These are phyloP conservation scores for Aspergillus sp. DNA, from an alignment of 2,329 filamentous ascomycete species.

Conservation along the genomic window DNA sequence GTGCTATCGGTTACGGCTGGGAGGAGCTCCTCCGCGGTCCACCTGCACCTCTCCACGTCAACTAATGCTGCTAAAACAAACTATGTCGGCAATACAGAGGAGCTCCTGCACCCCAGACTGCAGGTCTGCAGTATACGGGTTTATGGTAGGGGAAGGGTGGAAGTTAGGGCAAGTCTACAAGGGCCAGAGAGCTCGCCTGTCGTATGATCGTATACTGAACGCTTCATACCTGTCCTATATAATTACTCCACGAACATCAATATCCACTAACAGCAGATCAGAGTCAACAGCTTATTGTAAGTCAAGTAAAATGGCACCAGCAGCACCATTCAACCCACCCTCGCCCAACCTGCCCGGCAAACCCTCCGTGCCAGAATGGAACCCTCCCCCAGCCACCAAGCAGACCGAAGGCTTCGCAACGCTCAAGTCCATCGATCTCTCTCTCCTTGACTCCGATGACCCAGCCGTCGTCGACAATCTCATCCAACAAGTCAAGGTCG, in stretches of 20 bases:
- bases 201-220: background rate
- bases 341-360: slow-evolving; percentile 39
- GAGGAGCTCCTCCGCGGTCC: background rate
- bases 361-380: slow-evolving; percentile 45
- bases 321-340: slow-evolving; percentile 44
- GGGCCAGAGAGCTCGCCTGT: background rate
- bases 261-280: background rate
- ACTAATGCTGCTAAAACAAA: background rate
- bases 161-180: background rate
- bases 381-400: slow-evolving; percentile 47
- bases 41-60: background rate
- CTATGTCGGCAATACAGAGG: background rate
- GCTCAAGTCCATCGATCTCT: slow-evolving; percentile 46
- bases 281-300: background rate
- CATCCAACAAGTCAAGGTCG: slow-evolving; percentile 44
- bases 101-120: background rate
- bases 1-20: background rate
- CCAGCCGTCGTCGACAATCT: slow-evolving; percentile 45
- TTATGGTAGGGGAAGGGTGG: no score
- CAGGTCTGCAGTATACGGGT: no score
- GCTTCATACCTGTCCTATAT: no score
- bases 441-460: slow-evolving; percentile 45
- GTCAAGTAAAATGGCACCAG: slow-evolving; percentile 22
- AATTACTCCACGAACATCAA: no score
- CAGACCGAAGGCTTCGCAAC: slow-evolving; percentile 46